These are phyloP conservation scores for Bathelium albidoporum DNA, from an alignment of 495 filamentous ascomycete species.

Conservation along the genomic window DNA sequence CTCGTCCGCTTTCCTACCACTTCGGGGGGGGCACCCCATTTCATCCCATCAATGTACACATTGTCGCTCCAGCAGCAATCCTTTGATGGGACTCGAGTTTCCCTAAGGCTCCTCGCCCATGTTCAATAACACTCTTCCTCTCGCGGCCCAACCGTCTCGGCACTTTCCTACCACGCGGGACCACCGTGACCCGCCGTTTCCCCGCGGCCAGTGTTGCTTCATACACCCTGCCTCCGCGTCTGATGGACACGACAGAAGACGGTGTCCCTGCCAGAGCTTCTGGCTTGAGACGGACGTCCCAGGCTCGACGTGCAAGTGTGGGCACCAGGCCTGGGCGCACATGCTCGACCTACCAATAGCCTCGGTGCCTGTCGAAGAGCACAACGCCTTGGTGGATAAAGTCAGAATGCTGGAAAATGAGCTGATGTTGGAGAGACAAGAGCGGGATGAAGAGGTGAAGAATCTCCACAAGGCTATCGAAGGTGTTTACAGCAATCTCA, in stretches of 20 bases:
- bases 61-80: conserved; percentile 4
- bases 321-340: conserved; percentile 32
- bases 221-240: conserved; percentile 16
- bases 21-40: background rate
- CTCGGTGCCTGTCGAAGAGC: conserved; percentile 18
- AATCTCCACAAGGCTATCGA: background rate
- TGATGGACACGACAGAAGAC: conserved; percentile 13
- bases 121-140: background rate
- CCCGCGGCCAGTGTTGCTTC: conserved; percentile 29
- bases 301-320: conserved; percentile 28
- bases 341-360: conserved; percentile 15
- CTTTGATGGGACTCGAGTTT: conserved; percentile 4
- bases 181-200: conserved; percentile 17
- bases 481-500: background rate
- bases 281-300: conserved; percentile 18
- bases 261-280: conserved; percentile 28
- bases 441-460: background rate
- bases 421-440: conserved; percentile 11
- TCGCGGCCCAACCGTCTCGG: background rate
- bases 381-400: conserved; percentile 17
- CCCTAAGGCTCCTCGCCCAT: background rate
- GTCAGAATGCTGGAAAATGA: conserved; percentile 18
- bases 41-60: background rate
- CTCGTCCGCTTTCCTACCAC: background rate
- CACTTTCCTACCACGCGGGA: background rate